Base-by-base conservation (phyloP, 1,284 basidiomycete genomes). In the Fomes fomentarius region DNA sequence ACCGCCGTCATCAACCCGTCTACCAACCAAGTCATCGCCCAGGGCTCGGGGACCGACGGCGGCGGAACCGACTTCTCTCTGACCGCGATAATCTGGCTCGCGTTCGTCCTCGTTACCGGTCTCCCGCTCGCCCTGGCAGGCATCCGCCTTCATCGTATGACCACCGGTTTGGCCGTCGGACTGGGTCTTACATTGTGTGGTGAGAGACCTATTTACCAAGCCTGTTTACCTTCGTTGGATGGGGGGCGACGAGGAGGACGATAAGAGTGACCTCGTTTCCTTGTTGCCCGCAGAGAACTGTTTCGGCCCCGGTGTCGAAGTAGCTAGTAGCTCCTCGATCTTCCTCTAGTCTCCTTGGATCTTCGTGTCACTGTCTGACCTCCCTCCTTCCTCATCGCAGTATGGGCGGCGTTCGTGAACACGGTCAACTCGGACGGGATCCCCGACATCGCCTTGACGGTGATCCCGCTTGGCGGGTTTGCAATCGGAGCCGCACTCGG, bases 371-470 rank as follows among this genome's bases (percentile, higher is more conserved):
- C n/a, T n/a, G n/a, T n/a, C n/a, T n/a, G n/a, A n/a, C n/a, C n/a
- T n/a, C n/a, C n/a, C n/a, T n/a, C n/a, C n/a, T n/a, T n/a, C n/a
- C n/a, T n/a, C n/a, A n/a, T 38, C 17, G 15, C 58, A 84, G 84
- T 79, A 17, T 86, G 84, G 85, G 75, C 80, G 9, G 80, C 83
- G 31, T 74, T 88, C 50, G 72, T 84, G 52, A 88, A 85, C 66
- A 77, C 80, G 1, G 68, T 82, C 5, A 70, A 73, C 55, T 69
- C 76, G 6, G 63, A 70, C 6, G 79, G 81, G 12, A 62, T 86
- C 12, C 68, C 80, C 0, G 85, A 88, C 63, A 47, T 79, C 35
- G 62, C 80, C 5, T 67, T 88, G 33, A 78, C 79, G 0, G 54
- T 75, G 28, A 72, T 84, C 52, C 71, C 79, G 4, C 54, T 86